Conservation (phyloP, 2,329 filamentous ascomycete genomes). For the Hymenoscyphus scutula region DNA sequence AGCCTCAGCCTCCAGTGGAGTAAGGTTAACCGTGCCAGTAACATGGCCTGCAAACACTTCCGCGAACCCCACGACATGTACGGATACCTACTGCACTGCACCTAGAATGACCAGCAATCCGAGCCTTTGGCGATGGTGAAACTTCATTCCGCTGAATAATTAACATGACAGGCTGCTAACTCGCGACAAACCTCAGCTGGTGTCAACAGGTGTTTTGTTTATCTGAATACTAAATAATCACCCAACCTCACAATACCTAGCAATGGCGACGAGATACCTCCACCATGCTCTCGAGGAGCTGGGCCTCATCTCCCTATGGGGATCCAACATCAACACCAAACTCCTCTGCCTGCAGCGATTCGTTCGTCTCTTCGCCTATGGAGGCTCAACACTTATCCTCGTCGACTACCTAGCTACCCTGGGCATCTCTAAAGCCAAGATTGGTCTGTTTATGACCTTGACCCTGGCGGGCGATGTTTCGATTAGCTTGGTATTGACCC, state of each 20-base stretch:
- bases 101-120: no score
- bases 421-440: conserved; percentile 48
- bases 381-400: conserved; percentile 55
- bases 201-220: no score
- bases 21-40: no score
- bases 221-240: no score
- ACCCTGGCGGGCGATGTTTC: conserved; percentile 58
- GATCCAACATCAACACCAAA: conserved; percentile 49
- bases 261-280: conserved; percentile 27
- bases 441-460: conserved; percentile 65
- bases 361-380: conserved; percentile 62
- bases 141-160: no score
- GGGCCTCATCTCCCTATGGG: conserved; percentile 45
- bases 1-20: no score
- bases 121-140: no score
- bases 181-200: no score
- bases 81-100: no score
- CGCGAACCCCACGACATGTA: no score
- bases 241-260: conserved; percentile 15
- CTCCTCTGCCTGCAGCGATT: conserved; percentile 58
- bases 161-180: no score
- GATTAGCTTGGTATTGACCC: conserved; percentile 57
- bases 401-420: conserved; percentile 54
- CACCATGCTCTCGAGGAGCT: conserved; percentile 39
- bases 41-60: no score